phyloP scores from a whole-genome alignment of 768 basidiomycete genomes.

The Pisolithus microcarpus region DNA sequence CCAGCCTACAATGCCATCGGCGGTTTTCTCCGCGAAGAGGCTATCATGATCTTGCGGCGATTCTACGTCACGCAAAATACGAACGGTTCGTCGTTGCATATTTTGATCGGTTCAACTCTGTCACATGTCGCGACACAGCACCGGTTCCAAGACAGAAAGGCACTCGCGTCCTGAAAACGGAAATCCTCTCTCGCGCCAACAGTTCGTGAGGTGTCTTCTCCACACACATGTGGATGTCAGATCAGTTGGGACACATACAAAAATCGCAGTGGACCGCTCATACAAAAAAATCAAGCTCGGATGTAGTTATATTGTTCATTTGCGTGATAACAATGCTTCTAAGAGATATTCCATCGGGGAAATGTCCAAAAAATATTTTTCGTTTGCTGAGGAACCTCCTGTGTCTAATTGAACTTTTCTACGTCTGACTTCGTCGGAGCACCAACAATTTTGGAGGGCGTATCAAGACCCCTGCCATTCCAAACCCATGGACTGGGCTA shows the following conservation, averaged over 20 bases:
- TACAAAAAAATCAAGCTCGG: too few species aligned
- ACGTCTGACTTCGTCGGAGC: neutral
- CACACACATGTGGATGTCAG: neutral
- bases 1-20: constrained; percentile 67
- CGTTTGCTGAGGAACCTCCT: neutral
- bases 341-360: too few species aligned
- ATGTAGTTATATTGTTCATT: too few species aligned
- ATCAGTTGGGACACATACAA: too few species aligned
- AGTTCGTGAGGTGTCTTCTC: neutral
- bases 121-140: constrained; percentile 44
- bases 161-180: constrained; percentile 79
- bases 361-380: too few species aligned
- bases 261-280: too few species aligned
- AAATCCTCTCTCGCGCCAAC: constrained; percentile 36
- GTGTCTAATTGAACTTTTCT: neutral
- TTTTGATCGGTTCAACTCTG: too few species aligned
- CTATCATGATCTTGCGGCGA: constrained; percentile 77
- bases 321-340: too few species aligned
- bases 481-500: constrained; percentile 56
- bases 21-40: constrained; percentile 74
- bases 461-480: constrained; percentile 21
- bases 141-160: constrained; percentile 85
- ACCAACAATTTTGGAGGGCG: neutral
- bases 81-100: constrained; percentile 54
- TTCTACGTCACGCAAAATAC: constrained; percentile 93